Conservation (phyloP, 2,329 filamentous ascomycete species). For the Aquanectria penicillioides region DNA sequence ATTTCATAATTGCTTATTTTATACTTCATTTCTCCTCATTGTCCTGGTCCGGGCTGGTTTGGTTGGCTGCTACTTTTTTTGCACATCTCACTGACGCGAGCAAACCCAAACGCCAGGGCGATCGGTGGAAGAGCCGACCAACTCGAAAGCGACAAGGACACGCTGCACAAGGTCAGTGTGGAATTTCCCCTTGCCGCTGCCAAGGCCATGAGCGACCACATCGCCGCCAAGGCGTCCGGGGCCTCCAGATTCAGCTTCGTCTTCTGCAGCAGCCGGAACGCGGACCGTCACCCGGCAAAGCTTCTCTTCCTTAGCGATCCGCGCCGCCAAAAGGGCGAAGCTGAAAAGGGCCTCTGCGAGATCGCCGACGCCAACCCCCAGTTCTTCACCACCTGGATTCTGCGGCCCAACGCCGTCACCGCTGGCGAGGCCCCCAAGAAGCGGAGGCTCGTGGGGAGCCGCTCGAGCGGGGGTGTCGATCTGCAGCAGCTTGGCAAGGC, state of each 20-base stretch:
- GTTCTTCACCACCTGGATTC: slow-evolving; percentile 49
- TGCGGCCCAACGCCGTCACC: slow-evolving; percentile 48
- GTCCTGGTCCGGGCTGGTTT: background rate
- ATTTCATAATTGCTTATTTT: too few relatives aligned
- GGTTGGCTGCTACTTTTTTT: background rate
- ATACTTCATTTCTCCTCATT: background rate
- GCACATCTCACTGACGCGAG: background rate
- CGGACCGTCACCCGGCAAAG: slow-evolving; percentile 48
- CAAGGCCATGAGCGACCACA: slow-evolving; percentile 55
- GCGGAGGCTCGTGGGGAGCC: slow-evolving; percentile 41
- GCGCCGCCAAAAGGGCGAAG: slow-evolving; percentile 50
- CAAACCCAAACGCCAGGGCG: slow-evolving; percentile 43
- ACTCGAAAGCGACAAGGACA: slow-evolving; percentile 57
- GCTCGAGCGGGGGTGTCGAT: slow-evolving; percentile 46
- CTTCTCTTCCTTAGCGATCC: slow-evolving; percentile 50
- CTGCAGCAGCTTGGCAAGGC: slow-evolving; percentile 47
- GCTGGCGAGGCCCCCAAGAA: slow-evolving; percentile 30
- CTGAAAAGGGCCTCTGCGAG: slow-evolving; percentile 52
- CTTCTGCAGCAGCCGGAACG: slow-evolving; percentile 52
- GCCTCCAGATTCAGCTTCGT: slow-evolving; percentile 54
- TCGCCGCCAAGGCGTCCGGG: slow-evolving; percentile 43
- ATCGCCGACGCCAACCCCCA: slow-evolving; percentile 47
- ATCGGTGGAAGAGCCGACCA: slow-evolving; percentile 56
- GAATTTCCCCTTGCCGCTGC: slow-evolving; percentile 70
- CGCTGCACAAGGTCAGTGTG: slow-evolving; percentile 62